phyloP scores from a whole-genome alignment of 129 eudicot species.

The Flaveria trinervia region DNA sequence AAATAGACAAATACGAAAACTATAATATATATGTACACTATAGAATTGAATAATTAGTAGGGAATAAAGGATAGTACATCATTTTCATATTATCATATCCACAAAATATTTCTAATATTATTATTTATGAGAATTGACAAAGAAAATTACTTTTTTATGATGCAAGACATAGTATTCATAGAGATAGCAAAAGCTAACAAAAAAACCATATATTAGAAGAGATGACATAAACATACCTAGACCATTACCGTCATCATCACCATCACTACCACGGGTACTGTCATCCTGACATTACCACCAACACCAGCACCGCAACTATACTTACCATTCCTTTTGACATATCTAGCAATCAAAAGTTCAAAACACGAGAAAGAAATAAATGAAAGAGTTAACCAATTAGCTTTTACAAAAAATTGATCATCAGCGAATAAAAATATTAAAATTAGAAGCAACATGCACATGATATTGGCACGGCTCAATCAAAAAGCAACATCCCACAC shows the following conservation, averaged over 20 bases:
- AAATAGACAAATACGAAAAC: too few relatives aligned
- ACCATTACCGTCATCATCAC: background rate
- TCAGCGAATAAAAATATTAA: background rate
- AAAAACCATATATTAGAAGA: background rate
- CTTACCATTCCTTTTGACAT: background rate
- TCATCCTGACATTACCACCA: background rate
- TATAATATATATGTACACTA: background rate
- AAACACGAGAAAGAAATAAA: background rate
- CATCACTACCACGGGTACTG: background rate
- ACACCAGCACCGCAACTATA: background rate
- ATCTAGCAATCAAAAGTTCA: background rate
- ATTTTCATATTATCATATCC: background rate
- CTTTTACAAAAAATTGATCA: background rate
- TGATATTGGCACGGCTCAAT: constrained; percentile 92
- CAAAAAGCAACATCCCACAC: constrained; percentile 41
- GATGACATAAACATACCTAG: too few relatives aligned
- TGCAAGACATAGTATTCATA: background rate
- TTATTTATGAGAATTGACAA: background rate
- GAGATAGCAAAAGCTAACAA: background rate
- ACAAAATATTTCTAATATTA: background rate
- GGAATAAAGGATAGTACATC: background rate
- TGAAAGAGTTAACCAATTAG: background rate
- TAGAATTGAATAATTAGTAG: background rate
- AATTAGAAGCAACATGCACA: constrained; percentile 41
- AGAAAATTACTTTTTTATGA: background rate